A percentile compares a stretch with the other conserved stretches of the same genome.
phyloP scores from a whole-genome alignment of 768 basidiomycete genomes.

The Daedaleopsis nitida region DNA sequence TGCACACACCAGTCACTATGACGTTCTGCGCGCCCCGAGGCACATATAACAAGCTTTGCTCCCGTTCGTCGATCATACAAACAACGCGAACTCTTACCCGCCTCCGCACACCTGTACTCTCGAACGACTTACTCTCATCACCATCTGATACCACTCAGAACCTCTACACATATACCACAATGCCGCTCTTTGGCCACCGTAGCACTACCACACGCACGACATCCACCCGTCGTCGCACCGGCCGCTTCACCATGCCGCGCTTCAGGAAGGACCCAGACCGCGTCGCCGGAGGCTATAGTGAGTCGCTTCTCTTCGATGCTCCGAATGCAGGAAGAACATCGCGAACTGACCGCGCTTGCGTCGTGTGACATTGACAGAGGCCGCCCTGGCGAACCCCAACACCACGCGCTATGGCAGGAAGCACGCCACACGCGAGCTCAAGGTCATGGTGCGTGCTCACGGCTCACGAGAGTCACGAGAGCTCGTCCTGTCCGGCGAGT shows the following conservation, averaged over 20 bases:
- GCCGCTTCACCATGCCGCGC: conserved; percentile 11
- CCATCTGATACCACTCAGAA: neutral
- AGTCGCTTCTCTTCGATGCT: conserved; percentile 21
- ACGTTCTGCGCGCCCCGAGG: neutral
- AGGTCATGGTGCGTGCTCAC: conserved; percentile 42
- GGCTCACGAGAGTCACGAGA: neutral
- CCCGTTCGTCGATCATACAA: neutral
- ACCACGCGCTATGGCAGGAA: conserved; percentile 47
- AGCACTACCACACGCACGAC: neutral
- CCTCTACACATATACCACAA: neutral
- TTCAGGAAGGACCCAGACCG: conserved; percentile 40
- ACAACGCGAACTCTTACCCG: neutral
- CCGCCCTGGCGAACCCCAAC: conserved; percentile 53
- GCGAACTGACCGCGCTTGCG: neutral
- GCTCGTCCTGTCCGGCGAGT: neutral
- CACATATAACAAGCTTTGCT: neutral
- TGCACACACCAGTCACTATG: neutral
- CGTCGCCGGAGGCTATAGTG: conserved; percentile 52
- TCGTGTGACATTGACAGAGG: conserved; percentile 34
- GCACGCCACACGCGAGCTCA: conserved; percentile 48
- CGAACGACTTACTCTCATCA: neutral
- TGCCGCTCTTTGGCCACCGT: conserved; percentile 6
- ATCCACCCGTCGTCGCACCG: conserved; percentile 2
- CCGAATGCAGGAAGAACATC: neutral
- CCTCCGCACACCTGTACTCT: neutral